Conservation (phyloP, 768 basidiomycete species). For the Sutorius australiensis region DNA sequence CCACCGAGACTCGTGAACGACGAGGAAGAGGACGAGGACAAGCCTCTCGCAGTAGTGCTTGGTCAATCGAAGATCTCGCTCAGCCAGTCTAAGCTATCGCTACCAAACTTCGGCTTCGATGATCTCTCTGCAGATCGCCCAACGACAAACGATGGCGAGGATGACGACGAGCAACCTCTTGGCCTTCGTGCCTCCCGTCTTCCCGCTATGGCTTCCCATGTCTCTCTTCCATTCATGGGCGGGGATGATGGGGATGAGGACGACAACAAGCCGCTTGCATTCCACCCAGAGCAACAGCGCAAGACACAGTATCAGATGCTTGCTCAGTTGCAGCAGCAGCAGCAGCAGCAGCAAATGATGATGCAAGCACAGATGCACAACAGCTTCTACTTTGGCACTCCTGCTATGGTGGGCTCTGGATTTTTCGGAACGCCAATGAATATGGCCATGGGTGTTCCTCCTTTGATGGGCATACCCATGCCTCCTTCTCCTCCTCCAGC, state of each 20-base stretch:
- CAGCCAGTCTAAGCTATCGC: slow-evolving; percentile 40
- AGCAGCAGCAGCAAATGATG: slow-evolving; percentile 62
- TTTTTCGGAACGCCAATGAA: slow-evolving; percentile 61
- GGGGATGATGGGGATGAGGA: slow-evolving; percentile 54
- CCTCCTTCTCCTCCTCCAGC: slow-evolving; percentile 58
- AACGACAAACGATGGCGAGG: slow-evolving; percentile 45
- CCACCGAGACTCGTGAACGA: slow-evolving; percentile 32
- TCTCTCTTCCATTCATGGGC: slow-evolving; percentile 25
- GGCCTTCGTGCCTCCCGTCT: slow-evolving; percentile 60
- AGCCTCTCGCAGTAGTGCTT: slow-evolving; percentile 62
- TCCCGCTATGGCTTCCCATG: slow-evolving; percentile 24
- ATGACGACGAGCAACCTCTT: slow-evolving; percentile 70
- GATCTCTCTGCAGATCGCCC: slow-evolving; percentile 18
- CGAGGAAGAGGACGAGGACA: slow-evolving; percentile 53
- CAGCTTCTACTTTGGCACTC: slow-evolving; percentile 66
- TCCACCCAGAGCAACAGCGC: slow-evolving; percentile 78
- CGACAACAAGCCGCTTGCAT: slow-evolving; percentile 66
- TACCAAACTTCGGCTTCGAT: slow-evolving; percentile 44
- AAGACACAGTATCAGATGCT: slow-evolving; percentile 52
- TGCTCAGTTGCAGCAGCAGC: slow-evolving; percentile 32
- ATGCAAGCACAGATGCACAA: slow-evolving; percentile 75
- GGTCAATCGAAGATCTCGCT: slow-evolving; percentile 42
- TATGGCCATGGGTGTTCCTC: slow-evolving; percentile 44
- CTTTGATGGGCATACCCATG: slow-evolving; percentile 38
- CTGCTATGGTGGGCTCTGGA: slow-evolving; percentile 65